These are phyloP conservation scores for Boletus eberwhitei DNA, from an alignment of 768 basidiomycete genomes.

Conservation along the genomic window DNA sequence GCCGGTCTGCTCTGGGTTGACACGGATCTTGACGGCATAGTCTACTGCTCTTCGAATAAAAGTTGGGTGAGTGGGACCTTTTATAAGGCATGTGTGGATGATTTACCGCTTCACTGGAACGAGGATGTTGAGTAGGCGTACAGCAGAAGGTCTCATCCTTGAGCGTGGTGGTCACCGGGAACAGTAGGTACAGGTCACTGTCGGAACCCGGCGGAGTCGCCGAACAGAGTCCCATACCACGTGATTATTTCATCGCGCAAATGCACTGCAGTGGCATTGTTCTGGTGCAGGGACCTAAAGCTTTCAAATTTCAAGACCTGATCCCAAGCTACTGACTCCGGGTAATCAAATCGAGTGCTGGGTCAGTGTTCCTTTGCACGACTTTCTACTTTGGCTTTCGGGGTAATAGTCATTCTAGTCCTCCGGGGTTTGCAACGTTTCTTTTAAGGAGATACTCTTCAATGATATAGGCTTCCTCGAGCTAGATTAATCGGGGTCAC, in stretches of 20 bases:
- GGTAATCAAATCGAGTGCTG: too few species aligned
- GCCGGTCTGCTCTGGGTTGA: constrained; percentile 92
- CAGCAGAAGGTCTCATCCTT: constrained; percentile 72
- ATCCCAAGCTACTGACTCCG: too few species aligned
- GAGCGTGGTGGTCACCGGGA: constrained; percentile 9
- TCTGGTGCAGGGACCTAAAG: too few species aligned
- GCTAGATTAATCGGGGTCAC: too few species aligned
- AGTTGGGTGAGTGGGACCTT: neutral
- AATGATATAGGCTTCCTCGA: too few species aligned
- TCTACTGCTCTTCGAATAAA: constrained; percentile 72
- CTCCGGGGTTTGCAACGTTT: too few species aligned
- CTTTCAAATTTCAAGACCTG: too few species aligned
- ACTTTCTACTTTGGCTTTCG: too few species aligned
- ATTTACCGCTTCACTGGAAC: constrained; percentile 87
- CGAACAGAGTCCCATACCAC: neutral
- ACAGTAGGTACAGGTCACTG: neutral
- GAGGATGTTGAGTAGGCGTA: constrained; percentile 79
- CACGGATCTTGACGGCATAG: constrained; percentile 98
- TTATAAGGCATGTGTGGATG: neutral
- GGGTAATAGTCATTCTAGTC: too few species aligned
- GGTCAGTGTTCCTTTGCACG: too few species aligned
- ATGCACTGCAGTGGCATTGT: too few species aligned
- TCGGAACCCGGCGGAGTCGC: constrained; percentile 13
- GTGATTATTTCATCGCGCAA: neutral
- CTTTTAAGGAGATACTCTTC: too few species aligned